A percentile compares a stretch with the other conserved stretches of the same genome.
Conservation (phyloP, 192 early-diverging fungal genomes). For the Coemansia sp. region DNA sequence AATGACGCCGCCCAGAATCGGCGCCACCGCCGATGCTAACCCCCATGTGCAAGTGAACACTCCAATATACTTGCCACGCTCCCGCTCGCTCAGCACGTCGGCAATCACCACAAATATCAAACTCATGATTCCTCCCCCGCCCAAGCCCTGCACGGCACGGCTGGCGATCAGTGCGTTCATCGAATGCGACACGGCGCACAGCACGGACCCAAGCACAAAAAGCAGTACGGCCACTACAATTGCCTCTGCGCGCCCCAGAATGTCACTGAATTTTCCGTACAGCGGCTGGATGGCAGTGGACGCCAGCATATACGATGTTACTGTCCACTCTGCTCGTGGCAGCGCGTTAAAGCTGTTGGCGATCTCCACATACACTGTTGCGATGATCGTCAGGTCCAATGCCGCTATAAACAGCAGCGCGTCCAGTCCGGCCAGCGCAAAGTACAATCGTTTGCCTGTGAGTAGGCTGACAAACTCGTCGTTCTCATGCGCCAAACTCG, state of each 20-base stretch:
- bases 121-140: constrained; percentile 75
- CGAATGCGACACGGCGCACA: constrained; percentile 76
- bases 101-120: constrained; percentile 80
- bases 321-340: constrained; percentile 78
- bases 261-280: constrained; percentile 85
- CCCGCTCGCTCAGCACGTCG: constrained; percentile 80
- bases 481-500: neutral
- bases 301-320: constrained; percentile 70
- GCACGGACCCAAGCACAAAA: constrained; percentile 77
- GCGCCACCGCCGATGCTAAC: constrained; percentile 74
- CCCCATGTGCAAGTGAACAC: constrained; percentile 79
- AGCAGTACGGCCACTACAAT: constrained; percentile 72
- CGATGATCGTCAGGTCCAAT: constrained; percentile 84
- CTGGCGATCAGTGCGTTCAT: constrained; percentile 72
- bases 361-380: constrained; percentile 76
- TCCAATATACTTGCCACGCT: constrained; percentile 88
- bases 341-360: constrained; percentile 72
- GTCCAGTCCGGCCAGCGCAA: constrained; percentile 56
- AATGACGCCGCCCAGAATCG: constrained; percentile 83
- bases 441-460: constrained; percentile 25
- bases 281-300: constrained; percentile 64
- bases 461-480: constrained; percentile 5
- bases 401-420: constrained; percentile 74
- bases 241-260: constrained; percentile 83
- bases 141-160: constrained; percentile 79